Evolutionary conservation across 108 stramenopile species (phyloP), one percentile per base, ranked within the genome.

Genomic region (Fragilariopsis cylindrus): DNA sequence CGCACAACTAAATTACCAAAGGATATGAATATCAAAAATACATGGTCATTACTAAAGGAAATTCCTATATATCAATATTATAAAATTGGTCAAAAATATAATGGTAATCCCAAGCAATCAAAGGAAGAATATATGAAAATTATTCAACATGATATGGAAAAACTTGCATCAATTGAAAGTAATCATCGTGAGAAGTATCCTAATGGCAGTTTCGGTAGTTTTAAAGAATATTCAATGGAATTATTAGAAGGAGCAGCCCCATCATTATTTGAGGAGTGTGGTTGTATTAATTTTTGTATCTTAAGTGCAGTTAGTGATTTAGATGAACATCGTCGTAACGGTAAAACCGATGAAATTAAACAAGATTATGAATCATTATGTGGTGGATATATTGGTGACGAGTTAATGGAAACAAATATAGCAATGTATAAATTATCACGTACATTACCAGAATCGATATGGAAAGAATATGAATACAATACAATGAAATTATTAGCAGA

Each of bases 381-480:
- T 40, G 19, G 60, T 12, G 60, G 60, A 41, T 62, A 40, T 21
- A 42, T 43, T 39, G 60, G 60, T 40, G 60, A 62, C 39, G 60
- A 62, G 43, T 21, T 62, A 9, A 62, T 62, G 60, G 39, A 62
- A 62, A 30, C 43, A 9, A 62, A 62, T 21, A 62, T 62, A 13
- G 60, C 60, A 7, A 39, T 62, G 11, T 62, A 62, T 21, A 7
- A 41, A 3, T 21, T 62, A 13, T 39, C 60, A 7, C 19, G 13
- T 1, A 43, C 39, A 4, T 11, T 62, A 9, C 60, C 60, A 12
- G 39, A 62, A 62, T 6, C 19, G 6, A 62, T 41, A 12, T 62
- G 60, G 60, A 41, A 62, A 30, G 60, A 62, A 62, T 62, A 62
- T 42, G 30, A 30, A 30, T 30, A 30, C 30, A 30, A 30, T 30